phyloP scores from a whole-genome alignment of 2,329 filamentous ascomycete genomes.

The Samsoniella hepiali region DNA sequence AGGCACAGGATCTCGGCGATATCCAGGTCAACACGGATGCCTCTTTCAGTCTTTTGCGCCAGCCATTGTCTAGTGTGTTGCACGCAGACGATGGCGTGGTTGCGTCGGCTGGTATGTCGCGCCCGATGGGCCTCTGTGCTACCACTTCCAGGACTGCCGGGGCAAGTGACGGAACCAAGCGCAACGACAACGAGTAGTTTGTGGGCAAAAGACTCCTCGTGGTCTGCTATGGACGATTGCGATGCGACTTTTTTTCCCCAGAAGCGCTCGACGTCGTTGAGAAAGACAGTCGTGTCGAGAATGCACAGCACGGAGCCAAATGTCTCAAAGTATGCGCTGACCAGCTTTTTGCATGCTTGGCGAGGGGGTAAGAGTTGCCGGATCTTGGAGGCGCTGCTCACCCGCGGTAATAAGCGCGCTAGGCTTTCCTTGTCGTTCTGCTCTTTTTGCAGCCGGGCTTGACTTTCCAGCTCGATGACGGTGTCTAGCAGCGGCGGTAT shows the following conservation, averaged over 20 bases:
- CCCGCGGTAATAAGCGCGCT: neutral
- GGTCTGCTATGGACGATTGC: conserved; percentile 8
- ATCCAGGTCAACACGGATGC: conserved; percentile 14
- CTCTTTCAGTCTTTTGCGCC: conserved; percentile 13
- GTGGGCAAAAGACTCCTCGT: conserved; percentile 42
- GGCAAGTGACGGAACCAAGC: conserved; percentile 42
- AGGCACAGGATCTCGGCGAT: conserved; percentile 32
- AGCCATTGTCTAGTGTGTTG: conserved; percentile 26
- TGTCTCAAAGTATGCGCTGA: conserved; percentile 47
- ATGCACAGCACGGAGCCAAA: conserved; percentile 52
- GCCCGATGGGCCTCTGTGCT: neutral
- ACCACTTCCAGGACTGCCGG: neutral
- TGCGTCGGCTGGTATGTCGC: neutral
- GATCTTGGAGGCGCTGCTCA: neutral
- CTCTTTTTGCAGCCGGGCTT: neutral
- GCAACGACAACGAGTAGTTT: conserved; percentile 53
- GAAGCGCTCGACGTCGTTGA: conserved; percentile 43
- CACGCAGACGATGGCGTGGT: conserved; percentile 25
- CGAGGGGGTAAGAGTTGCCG: conserved; percentile 19
- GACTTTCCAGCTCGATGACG: neutral
- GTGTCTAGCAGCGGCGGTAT: neutral
- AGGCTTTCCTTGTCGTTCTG: neutral
- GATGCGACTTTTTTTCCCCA: conserved; percentile 30
- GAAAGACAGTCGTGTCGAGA: conserved; percentile 50
- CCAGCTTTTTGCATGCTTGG: conserved; percentile 39